Percentiles rank a stretch among this genome's conserved stretches.
Evolutionary conservation across 352 stramenopile species (phyloP).

Genomic region (Hyaloperonospora arabidopsidis): DNA sequence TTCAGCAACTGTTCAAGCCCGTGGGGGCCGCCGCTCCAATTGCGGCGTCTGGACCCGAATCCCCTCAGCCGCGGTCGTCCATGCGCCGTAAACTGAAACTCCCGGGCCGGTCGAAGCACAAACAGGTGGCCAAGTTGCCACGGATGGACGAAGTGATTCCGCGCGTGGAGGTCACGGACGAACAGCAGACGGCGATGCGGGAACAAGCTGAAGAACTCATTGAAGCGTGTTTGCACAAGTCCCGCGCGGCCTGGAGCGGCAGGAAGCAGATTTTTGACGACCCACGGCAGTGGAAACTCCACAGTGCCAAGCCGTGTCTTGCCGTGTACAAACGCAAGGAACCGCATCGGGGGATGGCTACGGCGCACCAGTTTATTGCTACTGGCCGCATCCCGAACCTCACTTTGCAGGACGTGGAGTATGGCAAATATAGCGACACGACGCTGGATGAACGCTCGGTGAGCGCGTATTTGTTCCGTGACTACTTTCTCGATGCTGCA

Average conservation of each 20-base stretch:
- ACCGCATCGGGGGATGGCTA: slow-evolving; percentile 10
- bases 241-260: slow-evolving; percentile 45
- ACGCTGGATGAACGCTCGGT: slow-evolving; percentile 57
- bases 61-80: slow-evolving; percentile 8
- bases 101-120: slow-evolving; percentile 17
- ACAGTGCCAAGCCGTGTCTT: slow-evolving; percentile 43
- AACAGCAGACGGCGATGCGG: slow-evolving; percentile 26
- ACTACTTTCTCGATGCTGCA: slow-evolving; percentile 62
- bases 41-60: too few relatives aligned
- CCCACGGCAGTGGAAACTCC: slow-evolving; percentile 58
- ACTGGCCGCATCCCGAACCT: slow-evolving; percentile 49
- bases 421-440: slow-evolving; percentile 62
- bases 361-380: slow-evolving; percentile 39
- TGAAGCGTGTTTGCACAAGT: slow-evolving; percentile 30
- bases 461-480: slow-evolving; percentile 47
- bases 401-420: slow-evolving; percentile 56
- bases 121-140: slow-evolving; percentile 22
- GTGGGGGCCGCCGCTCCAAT: slow-evolving; percentile 9
- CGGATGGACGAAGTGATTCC: slow-evolving; percentile 35
- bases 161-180: slow-evolving; percentile 23
- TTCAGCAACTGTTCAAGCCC: slow-evolving; percentile 19
- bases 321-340: slow-evolving; percentile 42
- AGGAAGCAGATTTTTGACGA: slow-evolving; percentile 55
- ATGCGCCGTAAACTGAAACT: slow-evolving; percentile 28
- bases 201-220: slow-evolving; percentile 35